Evolutionary conservation across 164 flowering plant genomes (phyloP).

Genomic region (Cinnamomum chago): DNA sequence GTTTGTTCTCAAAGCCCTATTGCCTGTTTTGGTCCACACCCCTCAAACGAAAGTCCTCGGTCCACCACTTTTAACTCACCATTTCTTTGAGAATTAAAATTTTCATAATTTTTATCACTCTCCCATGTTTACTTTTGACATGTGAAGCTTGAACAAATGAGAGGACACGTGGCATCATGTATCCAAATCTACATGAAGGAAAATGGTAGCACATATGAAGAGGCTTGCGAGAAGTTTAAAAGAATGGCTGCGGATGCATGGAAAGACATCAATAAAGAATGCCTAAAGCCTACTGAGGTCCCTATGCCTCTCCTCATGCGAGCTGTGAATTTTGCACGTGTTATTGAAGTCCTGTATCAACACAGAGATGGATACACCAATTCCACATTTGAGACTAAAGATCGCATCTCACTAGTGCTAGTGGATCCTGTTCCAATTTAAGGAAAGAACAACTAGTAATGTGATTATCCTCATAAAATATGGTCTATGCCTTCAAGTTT

Average conservation of each 20-base stretch:
- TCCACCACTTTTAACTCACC: too few species aligned
- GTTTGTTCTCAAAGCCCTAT: too few species aligned
- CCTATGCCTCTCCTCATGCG: constrained; percentile 6
- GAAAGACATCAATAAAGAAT: constrained; percentile 17
- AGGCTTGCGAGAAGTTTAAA: constrained; percentile 3
- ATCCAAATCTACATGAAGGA: constrained; percentile 17
- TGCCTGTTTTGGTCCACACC: too few species aligned
- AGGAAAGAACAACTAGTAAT: too few species aligned
- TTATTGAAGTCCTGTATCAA: too few species aligned
- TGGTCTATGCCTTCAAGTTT: too few species aligned
- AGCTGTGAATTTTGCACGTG: constrained; percentile 2
- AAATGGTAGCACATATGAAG: constrained; percentile 23
- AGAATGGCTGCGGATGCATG: constrained; percentile 6
- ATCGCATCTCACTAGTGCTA: background rate
- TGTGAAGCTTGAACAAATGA: constrained; percentile 34
- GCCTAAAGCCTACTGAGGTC: background rate
- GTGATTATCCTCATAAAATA: too few species aligned
- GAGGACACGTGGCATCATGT: constrained; percentile 27
- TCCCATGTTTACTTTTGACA: background rate
- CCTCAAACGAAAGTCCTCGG: too few species aligned
- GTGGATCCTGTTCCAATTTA: background rate
- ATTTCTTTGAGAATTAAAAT: too few species aligned
- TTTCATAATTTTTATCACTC: background rate
- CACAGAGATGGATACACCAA: constrained; percentile 9
- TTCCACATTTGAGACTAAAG: background rate